These are phyloP conservation scores for Tripterygium wilfordii DNA, from an alignment of 177 flowering plant genomes.

Conservation along the genomic window DNA sequence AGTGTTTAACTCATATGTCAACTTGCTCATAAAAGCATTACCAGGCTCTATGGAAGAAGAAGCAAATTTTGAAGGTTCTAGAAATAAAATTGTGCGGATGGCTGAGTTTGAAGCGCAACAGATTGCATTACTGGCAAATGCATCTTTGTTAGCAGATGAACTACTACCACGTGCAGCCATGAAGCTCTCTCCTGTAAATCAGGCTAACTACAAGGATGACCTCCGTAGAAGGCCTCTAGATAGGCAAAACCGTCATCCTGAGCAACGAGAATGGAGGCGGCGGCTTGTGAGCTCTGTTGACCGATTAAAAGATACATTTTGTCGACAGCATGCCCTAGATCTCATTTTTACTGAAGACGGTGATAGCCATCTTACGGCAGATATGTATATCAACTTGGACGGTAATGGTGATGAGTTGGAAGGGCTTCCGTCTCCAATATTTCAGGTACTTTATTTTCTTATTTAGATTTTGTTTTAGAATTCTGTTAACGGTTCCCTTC, in stretches of 20 bases:
- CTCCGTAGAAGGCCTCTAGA: slow-evolving; percentile 58
- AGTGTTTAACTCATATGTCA: slow-evolving; percentile 81
- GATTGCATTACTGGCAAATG: slow-evolving; percentile 92
- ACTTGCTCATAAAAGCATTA: slow-evolving; percentile 84
- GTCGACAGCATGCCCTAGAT: slow-evolving; percentile 94
- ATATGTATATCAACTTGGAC: slow-evolving; percentile 84
- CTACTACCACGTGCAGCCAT: slow-evolving; percentile 96
- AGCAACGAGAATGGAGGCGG: slow-evolving; percentile 97
- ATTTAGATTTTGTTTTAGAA: too few relatives aligned
- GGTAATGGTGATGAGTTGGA: slow-evolving; percentile 71
- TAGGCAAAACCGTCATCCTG: slow-evolving; percentile 90
- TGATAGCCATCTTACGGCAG: slow-evolving; percentile 86
- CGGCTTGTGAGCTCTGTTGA: slow-evolving; percentile 83
- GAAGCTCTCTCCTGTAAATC: slow-evolving; percentile 71
- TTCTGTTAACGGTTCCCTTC: too few relatives aligned
- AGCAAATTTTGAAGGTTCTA: slow-evolving; percentile 64
- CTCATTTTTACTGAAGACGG: slow-evolving; percentile 97
- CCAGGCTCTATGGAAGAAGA: slow-evolving; percentile 96
- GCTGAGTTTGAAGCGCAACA: slow-evolving; percentile 97
- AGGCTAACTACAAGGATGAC: slow-evolving; percentile 57
- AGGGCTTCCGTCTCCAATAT: slow-evolving; percentile 87
- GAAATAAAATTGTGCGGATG: slow-evolving; percentile 81
- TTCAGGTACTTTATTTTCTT: slow-evolving; percentile 56
- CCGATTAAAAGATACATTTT: slow-evolving; percentile 81
- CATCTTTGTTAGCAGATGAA: slow-evolving; percentile 91